Base-by-base conservation (phyloP, 352 stramenopile genomes). In the Pythium aphanidermatum region DNA sequence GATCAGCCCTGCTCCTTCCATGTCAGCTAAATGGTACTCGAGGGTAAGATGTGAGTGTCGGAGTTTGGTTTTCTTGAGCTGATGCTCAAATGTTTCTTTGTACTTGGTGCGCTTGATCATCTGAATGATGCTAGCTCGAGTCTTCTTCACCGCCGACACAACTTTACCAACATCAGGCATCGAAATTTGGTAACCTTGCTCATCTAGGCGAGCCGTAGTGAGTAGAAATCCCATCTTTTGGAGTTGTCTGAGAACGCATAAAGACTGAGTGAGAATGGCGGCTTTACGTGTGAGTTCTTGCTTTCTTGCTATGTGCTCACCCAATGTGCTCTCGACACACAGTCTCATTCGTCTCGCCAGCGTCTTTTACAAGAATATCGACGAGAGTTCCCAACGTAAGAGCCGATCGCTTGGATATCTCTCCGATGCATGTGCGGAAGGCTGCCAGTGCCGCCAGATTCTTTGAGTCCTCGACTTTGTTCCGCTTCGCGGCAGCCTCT, bases 1-100 rank as follows among this genome's bases (percentile, higher is more conserved):
- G 26, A 86, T 54, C 26, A 86, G 49, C 2, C 66, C 56, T 34
- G 55, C 60, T 13, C 74, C 74, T 46, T 86, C 74, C 68, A 87
- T 81, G 42, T 84, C 74, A 0, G 67, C 45, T 4, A 84, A 48
- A 53, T 86, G 71, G 44, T 74, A 86, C 25, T 81, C 67, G 20
- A 79, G 35, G 12, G 63, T 46, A 40, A 86, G 75, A 14, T n/a
- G 30, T 13, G 74, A 80, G 55, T 79, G 57, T 35, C 64, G 70
- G n/a, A 77, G 54, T 37, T 77, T 84, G 39, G 51, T 38, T 47
- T 84, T 80, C 52, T 80, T 72, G 39, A 86, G 58, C 58, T 84
- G 71, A 32, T 67, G 55, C 45, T 84, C 71, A 7, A 65, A 55
- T n/a, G 68, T 50, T 33, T 84, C 71, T 46, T 79, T 83, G 51